Conservation (phyloP, 345 rosid genomes). For the Linum lewisii region DNA sequence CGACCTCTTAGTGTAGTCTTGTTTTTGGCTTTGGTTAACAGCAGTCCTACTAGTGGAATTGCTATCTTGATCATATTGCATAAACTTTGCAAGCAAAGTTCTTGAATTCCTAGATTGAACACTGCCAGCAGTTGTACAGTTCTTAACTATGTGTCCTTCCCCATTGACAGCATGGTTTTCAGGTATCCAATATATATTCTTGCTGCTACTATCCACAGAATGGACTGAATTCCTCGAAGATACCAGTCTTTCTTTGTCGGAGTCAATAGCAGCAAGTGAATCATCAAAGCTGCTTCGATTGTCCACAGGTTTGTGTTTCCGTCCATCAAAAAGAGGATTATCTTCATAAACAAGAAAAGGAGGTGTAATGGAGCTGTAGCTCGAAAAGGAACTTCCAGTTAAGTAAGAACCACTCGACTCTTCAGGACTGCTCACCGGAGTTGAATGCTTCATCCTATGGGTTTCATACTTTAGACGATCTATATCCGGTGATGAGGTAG, state of each 20-base stretch:
- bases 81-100: slow-evolving; percentile 37
- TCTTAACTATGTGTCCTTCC: slow-evolving; percentile 13
- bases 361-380: slow-evolving; percentile 25
- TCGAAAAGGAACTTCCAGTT: slow-evolving; percentile 25
- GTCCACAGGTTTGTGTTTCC: slow-evolving; percentile 17
- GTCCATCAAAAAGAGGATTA: slow-evolving; percentile 55
- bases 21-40: slow-evolving; percentile 18
- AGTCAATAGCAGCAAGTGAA: slow-evolving; percentile 10
- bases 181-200: slow-evolving; percentile 38
- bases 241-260: slow-evolving; percentile 20
- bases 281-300: slow-evolving; percentile 14
- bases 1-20: slow-evolving; percentile 23
- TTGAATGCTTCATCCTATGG: slow-evolving; percentile 43
- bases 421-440: slow-evolving; percentile 67
- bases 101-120: slow-evolving; percentile 25
- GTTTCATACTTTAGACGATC: slow-evolving; percentile 20
- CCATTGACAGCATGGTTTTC: slow-evolving; percentile 28
- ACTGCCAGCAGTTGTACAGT: slow-evolving; percentile 8
- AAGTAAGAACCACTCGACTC: slow-evolving; percentile 31
- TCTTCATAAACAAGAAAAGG: slow-evolving; percentile 35
- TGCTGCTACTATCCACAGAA: slow-evolving; percentile 14
- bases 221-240: slow-evolving; percentile 22
- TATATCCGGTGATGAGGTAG: slow-evolving; percentile 40
- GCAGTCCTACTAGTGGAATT: slow-evolving; percentile 15
- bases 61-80: slow-evolving; percentile 36